Evolutionary conservation across 1,284 basidiomycete genomes (phyloP).

Genomic region (Malassezia caprae): DNA sequence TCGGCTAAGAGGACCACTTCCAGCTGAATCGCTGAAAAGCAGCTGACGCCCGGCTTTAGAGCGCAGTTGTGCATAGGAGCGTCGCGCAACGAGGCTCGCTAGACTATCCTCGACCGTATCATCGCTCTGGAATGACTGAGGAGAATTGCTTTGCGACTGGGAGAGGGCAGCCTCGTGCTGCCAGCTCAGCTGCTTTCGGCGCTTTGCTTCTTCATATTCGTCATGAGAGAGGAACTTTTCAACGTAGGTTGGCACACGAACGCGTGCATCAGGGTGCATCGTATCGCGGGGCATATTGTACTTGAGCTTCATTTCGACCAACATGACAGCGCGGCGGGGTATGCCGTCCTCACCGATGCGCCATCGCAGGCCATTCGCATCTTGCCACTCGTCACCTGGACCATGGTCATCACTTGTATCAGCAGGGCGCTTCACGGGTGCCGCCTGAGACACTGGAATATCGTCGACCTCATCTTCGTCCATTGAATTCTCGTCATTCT

Average conservation of each 20-base stretch:
- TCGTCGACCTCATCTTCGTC: neutral
- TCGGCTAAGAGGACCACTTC: neutral
- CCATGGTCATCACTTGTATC: slow-evolving; percentile 32
- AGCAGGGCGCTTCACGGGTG: slow-evolving; percentile 20
- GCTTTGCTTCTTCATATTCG: slow-evolving; percentile 35
- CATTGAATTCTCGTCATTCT: neutral
- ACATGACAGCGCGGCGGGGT: slow-evolving; percentile 22
- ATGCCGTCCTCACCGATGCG: slow-evolving; percentile 28
- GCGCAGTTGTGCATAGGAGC: neutral
- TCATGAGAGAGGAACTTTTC: slow-evolving; percentile 32
- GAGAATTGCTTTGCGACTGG: neutral
- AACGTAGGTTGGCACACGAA: slow-evolving; percentile 26
- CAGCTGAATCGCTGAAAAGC: slow-evolving; percentile 9
- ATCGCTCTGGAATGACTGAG: slow-evolving; percentile 2
- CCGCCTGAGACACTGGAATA: neutral
- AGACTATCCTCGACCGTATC: slow-evolving; percentile 18
- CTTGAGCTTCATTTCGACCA: slow-evolving; percentile 36
- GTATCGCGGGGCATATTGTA: slow-evolving; percentile 40
- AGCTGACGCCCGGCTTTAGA: neutral
- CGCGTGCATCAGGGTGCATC: slow-evolving; percentile 32
- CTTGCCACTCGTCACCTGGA: slow-evolving; percentile 39
- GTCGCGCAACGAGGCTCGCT: slow-evolving; percentile 11
- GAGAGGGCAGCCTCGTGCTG: slow-evolving; percentile 22
- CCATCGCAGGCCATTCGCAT: slow-evolving; percentile 37
- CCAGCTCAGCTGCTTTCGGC: slow-evolving; percentile 29